Percentiles rank a stretch among this genome's conserved stretches.
These are phyloP conservation scores for Neoscytalidium dimidiatum DNA, from an alignment of 2,329 filamentous ascomycete genomes.

Conservation along the genomic window DNA sequence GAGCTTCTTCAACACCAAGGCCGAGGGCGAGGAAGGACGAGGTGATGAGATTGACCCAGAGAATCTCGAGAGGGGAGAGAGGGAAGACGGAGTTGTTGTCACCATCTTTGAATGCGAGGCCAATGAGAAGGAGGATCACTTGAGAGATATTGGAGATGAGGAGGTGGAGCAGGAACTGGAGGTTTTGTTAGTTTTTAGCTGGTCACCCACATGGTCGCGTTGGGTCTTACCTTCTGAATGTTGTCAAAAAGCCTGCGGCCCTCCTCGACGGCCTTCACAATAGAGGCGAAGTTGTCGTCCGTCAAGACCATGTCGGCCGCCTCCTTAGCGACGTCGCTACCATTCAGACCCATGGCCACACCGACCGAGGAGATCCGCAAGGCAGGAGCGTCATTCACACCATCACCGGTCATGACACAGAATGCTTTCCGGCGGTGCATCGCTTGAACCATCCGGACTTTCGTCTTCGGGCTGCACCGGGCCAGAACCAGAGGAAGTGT, in stretches of 20 bases:
- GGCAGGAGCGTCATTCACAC: constrained; percentile 44
- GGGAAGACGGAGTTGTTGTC: constrained; percentile 48
- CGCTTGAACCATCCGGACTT: constrained; percentile 50
- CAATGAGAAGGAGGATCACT: constrained; percentile 49
- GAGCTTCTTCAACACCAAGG: constrained; percentile 48
- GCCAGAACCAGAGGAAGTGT: constrained; percentile 48
- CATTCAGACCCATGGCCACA: constrained; percentile 43
- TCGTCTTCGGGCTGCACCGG: constrained; percentile 49
- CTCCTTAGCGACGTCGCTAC: constrained; percentile 43
- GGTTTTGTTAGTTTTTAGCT: neutral
- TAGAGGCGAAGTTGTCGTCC: constrained; percentile 45
- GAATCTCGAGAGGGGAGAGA: constrained; percentile 49
- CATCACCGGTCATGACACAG: constrained; percentile 47
- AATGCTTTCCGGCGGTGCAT: constrained; percentile 40
- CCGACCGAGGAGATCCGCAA: constrained; percentile 45
- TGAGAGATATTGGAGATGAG: constrained; percentile 52
- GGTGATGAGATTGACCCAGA: constrained; percentile 51
- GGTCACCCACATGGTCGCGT: neutral
- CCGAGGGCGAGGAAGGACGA: constrained; percentile 51
- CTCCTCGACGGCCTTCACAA: constrained; percentile 44
- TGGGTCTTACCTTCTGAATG: constrained; percentile 34
- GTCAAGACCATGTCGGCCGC: constrained; percentile 44
- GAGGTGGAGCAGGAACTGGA: constrained; percentile 48
- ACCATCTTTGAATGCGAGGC: constrained; percentile 48
- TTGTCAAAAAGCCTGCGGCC: constrained; percentile 44